Evolutionary conservation across 2,329 filamentous ascomycete species (phyloP).

Genomic region (Beauveria varroae): DNA sequence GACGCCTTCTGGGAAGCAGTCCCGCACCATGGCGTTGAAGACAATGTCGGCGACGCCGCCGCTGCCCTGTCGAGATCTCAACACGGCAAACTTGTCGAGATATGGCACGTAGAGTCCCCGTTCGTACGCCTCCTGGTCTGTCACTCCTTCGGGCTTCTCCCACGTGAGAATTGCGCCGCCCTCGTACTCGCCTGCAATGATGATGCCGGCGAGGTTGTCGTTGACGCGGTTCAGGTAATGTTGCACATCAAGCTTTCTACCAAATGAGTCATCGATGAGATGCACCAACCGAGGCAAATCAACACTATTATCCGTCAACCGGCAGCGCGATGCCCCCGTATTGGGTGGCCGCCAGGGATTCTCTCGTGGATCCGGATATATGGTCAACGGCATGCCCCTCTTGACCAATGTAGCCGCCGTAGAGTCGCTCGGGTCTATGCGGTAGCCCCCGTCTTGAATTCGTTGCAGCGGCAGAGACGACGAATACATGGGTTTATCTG

Average conservation of each 20-base stretch:
- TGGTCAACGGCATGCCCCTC: slow-evolving; percentile 79
- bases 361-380: slow-evolving; percentile 68
- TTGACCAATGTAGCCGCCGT: slow-evolving; percentile 73
- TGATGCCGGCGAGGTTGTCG: slow-evolving; percentile 77
- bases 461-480: slow-evolving; percentile 77
- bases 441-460: slow-evolving; percentile 37
- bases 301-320: slow-evolving; percentile 71
- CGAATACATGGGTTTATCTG: slow-evolving; percentile 87
- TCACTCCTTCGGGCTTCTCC: slow-evolving; percentile 64
- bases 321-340: slow-evolving; percentile 52
- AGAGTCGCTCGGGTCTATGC: slow-evolving; percentile 16
- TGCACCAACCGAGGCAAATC: slow-evolving; percentile 76
- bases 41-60: slow-evolving; percentile 92
- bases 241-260: slow-evolving; percentile 71
- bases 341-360: slow-evolving; percentile 61
- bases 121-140: slow-evolving; percentile 45
- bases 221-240: slow-evolving; percentile 79
- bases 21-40: slow-evolving; percentile 89
- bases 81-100: slow-evolving; percentile 93
- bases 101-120: slow-evolving; percentile 74
- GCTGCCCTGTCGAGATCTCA: slow-evolving; percentile 79
- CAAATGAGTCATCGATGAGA: slow-evolving; percentile 91
- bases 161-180: slow-evolving; percentile 91
- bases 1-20: slow-evolving; percentile 80
- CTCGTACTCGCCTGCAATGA: slow-evolving; percentile 94